These are phyloP conservation scores for Aspergillus wentii DNA, from an alignment of 495 filamentous ascomycete species.

Conservation along the genomic window DNA sequence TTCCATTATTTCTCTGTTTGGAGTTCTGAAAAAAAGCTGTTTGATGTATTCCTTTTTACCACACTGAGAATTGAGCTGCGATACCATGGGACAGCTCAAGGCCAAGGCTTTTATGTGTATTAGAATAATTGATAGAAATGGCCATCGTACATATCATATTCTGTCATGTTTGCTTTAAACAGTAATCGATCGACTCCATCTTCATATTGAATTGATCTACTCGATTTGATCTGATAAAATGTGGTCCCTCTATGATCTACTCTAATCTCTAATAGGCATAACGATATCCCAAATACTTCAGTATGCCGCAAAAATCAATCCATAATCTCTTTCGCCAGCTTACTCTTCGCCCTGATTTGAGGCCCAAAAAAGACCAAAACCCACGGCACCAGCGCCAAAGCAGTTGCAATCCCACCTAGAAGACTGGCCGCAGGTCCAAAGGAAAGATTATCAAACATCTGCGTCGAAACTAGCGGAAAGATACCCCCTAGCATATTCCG, in stretches of 20 bases:
- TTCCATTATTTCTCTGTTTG: constrained; percentile 11
- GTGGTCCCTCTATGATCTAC: no score
- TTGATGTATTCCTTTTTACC: no score
- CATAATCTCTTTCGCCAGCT: constrained; percentile 40
- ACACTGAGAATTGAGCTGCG: no score
- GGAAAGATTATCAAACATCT: constrained; percentile 1
- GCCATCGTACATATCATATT: constrained; percentile 1
- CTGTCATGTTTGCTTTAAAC: constrained; percentile 1
- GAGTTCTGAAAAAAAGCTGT: constrained; percentile 12
- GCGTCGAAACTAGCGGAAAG: constrained; percentile 44
- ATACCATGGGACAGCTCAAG: no score
- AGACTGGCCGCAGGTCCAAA: constrained; percentile 1
- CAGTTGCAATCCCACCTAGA: constrained; percentile 2
- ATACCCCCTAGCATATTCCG: constrained; percentile 68
- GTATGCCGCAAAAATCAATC: no score
- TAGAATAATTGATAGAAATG: no score
- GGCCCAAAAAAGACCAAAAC: constrained; percentile 69
- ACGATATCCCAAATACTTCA: no score
- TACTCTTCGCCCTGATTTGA: constrained; percentile 62
- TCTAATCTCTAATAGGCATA: no score
- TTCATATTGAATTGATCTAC: constrained; percentile 10
- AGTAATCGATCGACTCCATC: background rate
- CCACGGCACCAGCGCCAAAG: constrained; percentile 56
- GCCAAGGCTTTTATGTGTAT: no score
- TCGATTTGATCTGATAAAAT: no score